Evolutionary conservation across 2,329 filamentous ascomycete genomes (phyloP), one percentile per base, ranked within the genome.

Genomic region (Hyphodiscus sp.): DNA sequence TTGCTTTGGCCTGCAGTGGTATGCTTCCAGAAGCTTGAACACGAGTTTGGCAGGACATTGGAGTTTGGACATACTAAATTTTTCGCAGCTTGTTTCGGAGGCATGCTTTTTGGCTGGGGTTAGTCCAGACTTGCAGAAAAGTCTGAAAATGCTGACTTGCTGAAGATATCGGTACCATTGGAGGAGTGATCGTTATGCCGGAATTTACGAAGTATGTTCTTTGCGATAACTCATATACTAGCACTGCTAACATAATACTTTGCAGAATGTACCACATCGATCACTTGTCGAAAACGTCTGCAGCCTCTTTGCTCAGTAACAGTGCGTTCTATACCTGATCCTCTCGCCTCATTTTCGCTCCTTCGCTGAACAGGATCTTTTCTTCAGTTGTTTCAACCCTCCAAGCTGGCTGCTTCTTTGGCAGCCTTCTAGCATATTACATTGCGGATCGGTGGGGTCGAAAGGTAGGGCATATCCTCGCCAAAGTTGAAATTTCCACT

Each of bases 81-180:
- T n/a, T 38, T 45, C 7, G 53, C 33, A 63, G 74, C 82, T 42
- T 87, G 84, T 69, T 88, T 86, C 55, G 85, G 85, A 56, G 85
- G 85, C 47, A 81, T 81, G 74, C 69, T 76, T 11, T 77, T 82
- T 58, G 79, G 79, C 45, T 81, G 80, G 84, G 65, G 62, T 61
- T 51, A 20, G 61, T 60, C 30, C 2, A 20, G 5, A 16, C 11
- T 29, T 43, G 26, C 1, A 1, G 38, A 20, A 7, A 20, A 45
- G 9, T 20, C 2, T 15, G 16, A 20, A 30, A 47, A 29, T 44
- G 23, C 38, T 57, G 23, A 53, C 30, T 38, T 38, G 2, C 2
- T n/a, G 5, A 48, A 63, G 86, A 89, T 68, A 85, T 87, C 69
- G 83, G 86, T 65, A 85, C 89, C 10, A 90, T 88, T 77, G 87